Percentiles rank a stretch among this genome's conserved stretches.
These are phyloP conservation scores for Gossypium anomalum DNA, from an alignment of 345 rosid genomes.

Conservation along the genomic window DNA sequence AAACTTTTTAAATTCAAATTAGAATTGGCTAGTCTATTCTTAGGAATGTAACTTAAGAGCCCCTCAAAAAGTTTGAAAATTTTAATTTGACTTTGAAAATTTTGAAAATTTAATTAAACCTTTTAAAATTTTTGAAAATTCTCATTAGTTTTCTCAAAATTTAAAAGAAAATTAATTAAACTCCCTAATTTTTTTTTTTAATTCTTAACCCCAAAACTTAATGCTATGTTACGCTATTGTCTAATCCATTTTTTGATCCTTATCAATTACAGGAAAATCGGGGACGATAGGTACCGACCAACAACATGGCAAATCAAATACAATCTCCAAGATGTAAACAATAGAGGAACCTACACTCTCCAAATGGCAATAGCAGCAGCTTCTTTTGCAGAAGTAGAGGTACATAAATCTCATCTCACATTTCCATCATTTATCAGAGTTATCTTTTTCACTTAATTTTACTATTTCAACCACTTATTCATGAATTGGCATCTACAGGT, in stretches of 20 bases:
- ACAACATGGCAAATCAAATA: constrained; percentile 75
- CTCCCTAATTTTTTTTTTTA: too few relatives aligned
- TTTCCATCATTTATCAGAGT: background rate
- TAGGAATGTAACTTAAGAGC: too few relatives aligned
- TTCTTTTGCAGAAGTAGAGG: constrained; percentile 42
- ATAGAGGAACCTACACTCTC: constrained; percentile 46
- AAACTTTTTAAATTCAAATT: too few relatives aligned
- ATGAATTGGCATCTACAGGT: constrained; percentile 29
- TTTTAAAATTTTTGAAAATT: too few relatives aligned
- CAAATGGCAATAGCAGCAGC: constrained; percentile 75
- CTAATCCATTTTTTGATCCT: background rate
- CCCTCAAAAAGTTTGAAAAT: too few relatives aligned
- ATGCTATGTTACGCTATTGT: too few relatives aligned
- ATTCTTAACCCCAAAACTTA: too few relatives aligned
- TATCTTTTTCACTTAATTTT: background rate
- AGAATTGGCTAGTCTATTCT: too few relatives aligned
- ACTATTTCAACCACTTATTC: background rate
- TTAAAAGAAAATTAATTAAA: too few relatives aligned
- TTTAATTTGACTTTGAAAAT: too few relatives aligned
- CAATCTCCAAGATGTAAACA: constrained; percentile 27
- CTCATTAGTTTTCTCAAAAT: too few relatives aligned
- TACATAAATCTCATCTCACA: background rate
- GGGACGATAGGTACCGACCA: constrained; percentile 25
- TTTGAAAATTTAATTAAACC: too few relatives aligned
- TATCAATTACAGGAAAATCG: constrained; percentile 29